Evolutionary conservation across 805 yeast genomes (phyloP), one percentile per base, ranked within the genome.

Genomic region (Jamesozyma spencerorum): DNA sequence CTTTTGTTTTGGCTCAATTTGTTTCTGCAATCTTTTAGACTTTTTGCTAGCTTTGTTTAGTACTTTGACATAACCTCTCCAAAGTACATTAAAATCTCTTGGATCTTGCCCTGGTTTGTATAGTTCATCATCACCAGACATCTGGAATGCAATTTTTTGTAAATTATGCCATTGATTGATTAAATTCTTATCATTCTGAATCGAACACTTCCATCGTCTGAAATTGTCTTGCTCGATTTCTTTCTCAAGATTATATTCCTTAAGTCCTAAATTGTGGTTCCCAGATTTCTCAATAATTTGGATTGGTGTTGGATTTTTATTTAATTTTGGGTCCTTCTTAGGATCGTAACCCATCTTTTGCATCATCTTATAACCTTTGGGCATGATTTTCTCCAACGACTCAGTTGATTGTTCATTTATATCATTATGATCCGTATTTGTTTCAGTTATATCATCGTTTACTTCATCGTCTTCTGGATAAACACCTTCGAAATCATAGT

Each of bases 131-230:
- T 68, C 73, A 0, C 69, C 72, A 20, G 66, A 63, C 41, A 65
- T 50, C 36, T 66, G 66, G 44, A 66, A 69, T 41, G 75, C 69
- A 11, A 58, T 47, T 39, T 64, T 64, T 48, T 69, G 73, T 48
- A 73, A 50, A 24, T 50, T 60, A 10, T 42, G 43, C 20, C 65
- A 39, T 3, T 45, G 39, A 10, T 45, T 43, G 18, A 41, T 44
- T 18, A 46, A 34, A 10, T 31, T 18, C 42, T 47, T 11, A 44
- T 39, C 41, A 12, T 20, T 31, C 17, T 39, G 37, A 20, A 33
- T 22, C 13, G 20, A 34, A 28, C 37, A 32, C 15, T 28, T 34
- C 27, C 41, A 27, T 39, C 37, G 36, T 17, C 37, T 34, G 19
- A 15, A 39, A 13, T 34, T n/a, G 6, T 38, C 41, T 27, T 38